Percentiles rank a stretch among this genome's conserved stretches.
These are phyloP conservation scores for Scenedesmus sp. DNA, from an alignment of 163 green algal species.

Conservation along the genomic window DNA sequence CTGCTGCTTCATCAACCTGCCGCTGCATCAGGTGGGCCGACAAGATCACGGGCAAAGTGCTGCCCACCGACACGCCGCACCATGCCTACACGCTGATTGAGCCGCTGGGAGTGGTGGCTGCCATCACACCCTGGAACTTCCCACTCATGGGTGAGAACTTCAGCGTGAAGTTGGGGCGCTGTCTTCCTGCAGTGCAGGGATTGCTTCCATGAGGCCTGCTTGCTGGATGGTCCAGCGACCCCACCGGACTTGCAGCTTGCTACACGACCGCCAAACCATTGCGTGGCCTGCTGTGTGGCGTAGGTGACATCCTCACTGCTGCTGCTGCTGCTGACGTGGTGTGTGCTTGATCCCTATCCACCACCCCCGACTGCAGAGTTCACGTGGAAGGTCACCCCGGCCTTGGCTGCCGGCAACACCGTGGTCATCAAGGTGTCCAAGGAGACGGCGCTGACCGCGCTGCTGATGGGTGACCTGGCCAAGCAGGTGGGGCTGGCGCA, in stretches of 20 bases:
- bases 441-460: conserved; percentile 80
- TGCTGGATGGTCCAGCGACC: too few species aligned
- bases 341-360: not conserved
- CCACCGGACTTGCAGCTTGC: too few species aligned
- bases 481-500: conserved; percentile 70
- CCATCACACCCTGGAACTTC: conserved; percentile 85
- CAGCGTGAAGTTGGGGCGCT: not conserved
- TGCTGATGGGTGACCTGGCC: conserved; percentile 77
- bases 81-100: conserved; percentile 52
- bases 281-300: too few species aligned
- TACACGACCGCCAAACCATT: too few species aligned
- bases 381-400: conserved; percentile 69
- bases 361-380: conserved; percentile 20
- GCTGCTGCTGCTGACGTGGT: not conserved
- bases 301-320: too few species aligned
- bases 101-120: conserved; percentile 44
- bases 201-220: too few species aligned
- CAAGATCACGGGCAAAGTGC: conserved; percentile 75
- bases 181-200: too few species aligned
- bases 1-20: not conserved
- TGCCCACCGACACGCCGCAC: conserved; percentile 59
- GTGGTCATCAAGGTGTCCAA: conserved; percentile 85
- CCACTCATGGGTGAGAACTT: conserved; percentile 67
- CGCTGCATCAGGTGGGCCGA: conserved; percentile 69
- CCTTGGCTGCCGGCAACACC: conserved; percentile 77